Evolutionary conservation across 2,329 filamentous ascomycete species (phyloP), one percentile per base, ranked within the genome.

Genomic region (Aspergillus felis): DNA sequence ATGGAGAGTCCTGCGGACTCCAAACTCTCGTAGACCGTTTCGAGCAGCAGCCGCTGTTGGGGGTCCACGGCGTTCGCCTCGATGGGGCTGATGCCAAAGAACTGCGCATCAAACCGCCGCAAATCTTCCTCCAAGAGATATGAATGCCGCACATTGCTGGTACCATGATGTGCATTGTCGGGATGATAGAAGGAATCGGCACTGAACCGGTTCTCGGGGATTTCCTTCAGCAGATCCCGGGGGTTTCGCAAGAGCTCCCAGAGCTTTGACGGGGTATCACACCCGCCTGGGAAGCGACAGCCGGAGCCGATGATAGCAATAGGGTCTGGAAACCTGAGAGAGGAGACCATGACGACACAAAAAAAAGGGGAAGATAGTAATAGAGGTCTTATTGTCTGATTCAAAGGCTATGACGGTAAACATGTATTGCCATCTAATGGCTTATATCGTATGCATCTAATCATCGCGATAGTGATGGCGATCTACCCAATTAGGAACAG

Each of bases 271-370:
- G 59, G 57, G 12, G 17, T 48, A 7, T 14, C 47, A 12, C 44
- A 35, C 9, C 25, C 44, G 2, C 57, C 59, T 2, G 59, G 59
- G 38, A 59, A 54, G 8, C 59, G 57, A 27, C 59, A 61, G 5
- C 49, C 50, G 22, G 27, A 55, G 20, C 59, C 59, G 12, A 61
- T 48, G 20, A 61, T 51, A 25, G 57, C 57, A 38, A 61, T 59
- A 9, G 57, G 59, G 24, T 61, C 59, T 38, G 27, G 41, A 14
- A 7, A 48, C 9, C 14, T 38, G 9, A 10, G 32, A 2, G 14
- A 38, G 8, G 32, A 38, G 9, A 9, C 32, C 32, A 38, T 38
- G 14, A 4, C 32, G 8, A 17, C 32, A 38, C 8, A 38, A 9
- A 38, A 38, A 38, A 9, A 38, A 38, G 32, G 9, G 8, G 14